Evolutionary conservation across 208 protist genomes (phyloP).

Genomic region (Borovskyia barvae): DNA sequence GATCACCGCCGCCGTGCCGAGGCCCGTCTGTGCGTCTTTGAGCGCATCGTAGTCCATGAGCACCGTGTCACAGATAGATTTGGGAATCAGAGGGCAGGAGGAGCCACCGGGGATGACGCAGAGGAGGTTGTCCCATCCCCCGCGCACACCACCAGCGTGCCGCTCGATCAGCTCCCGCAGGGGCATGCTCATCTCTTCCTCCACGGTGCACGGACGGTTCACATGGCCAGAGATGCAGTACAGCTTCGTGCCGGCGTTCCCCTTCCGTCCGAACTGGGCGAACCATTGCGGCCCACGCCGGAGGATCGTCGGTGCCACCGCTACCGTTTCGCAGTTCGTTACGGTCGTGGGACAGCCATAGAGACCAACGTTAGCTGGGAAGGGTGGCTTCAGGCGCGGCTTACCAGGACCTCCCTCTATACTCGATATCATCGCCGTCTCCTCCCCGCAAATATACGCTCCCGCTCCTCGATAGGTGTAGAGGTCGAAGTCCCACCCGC

Average conservation of each 20-base stretch:
- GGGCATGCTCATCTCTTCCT: slow-evolving; percentile 99
- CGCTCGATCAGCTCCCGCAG: slow-evolving; percentile 96
- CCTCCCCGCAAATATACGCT: slow-evolving; percentile 99
- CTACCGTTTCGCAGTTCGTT: slow-evolving; percentile 98
- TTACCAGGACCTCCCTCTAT: slow-evolving; percentile 97
- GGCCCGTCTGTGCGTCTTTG: slow-evolving; percentile 89
- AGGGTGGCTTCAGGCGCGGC: slow-evolving; percentile 98
- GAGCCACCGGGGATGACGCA: slow-evolving; percentile 97
- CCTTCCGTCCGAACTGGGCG: slow-evolving; percentile 94
- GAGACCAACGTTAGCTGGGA: slow-evolving; percentile 98
- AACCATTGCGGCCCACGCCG: slow-evolving; percentile 95
- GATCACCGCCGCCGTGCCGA: slow-evolving; percentile 99
- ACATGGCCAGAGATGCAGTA: slow-evolving; percentile 98
- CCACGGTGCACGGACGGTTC: slow-evolving; percentile 97
- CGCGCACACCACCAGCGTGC: slow-evolving; percentile 96
- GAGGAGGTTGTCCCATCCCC: slow-evolving; percentile 99
- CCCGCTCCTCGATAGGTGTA: slow-evolving; percentile 97
- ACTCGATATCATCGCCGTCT: slow-evolving; percentile 97
- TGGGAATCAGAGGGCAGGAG: slow-evolving; percentile 96
- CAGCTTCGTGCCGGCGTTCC: slow-evolving; percentile 98
- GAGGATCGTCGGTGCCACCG: slow-evolving; percentile 96
- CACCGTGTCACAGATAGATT: slow-evolving; percentile 93
- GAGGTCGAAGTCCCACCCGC: slow-evolving; percentile 98
- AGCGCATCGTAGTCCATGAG: slow-evolving; percentile 99
- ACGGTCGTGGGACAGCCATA: slow-evolving; percentile 99